Conservation (phyloP, 106 monocot species). For the Platanthera zijinensis region DNA sequence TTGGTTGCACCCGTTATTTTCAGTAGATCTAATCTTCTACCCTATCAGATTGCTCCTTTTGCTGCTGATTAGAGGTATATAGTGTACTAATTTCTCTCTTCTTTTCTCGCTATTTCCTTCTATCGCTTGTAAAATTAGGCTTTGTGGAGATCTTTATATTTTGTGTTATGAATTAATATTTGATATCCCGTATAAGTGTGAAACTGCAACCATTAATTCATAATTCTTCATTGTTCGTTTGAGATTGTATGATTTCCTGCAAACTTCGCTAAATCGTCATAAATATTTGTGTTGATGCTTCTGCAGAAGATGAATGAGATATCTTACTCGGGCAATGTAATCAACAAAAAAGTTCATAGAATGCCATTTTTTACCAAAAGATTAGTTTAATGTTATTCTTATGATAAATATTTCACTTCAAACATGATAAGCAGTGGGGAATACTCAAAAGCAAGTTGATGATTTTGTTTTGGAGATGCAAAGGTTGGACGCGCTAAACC, state of each 20-base stretch:
- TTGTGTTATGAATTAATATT: background rate
- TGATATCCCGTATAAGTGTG: background rate
- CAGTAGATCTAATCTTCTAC: too few relatives aligned
- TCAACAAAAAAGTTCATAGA: slow-evolving; percentile 34
- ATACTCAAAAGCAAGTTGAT: slow-evolving; percentile 51
- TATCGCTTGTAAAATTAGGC: background rate
- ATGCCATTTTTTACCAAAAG: background rate
- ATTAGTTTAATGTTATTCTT: slow-evolving; percentile 4
- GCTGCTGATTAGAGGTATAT: too few relatives aligned
- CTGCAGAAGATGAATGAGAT: slow-evolving; percentile 20
- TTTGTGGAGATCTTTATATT: background rate
- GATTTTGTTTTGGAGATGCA: slow-evolving; percentile 80
- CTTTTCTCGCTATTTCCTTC: too few relatives aligned
- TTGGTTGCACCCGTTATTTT: too few relatives aligned
- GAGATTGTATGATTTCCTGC: background rate
- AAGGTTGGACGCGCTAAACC: slow-evolving; percentile 30
- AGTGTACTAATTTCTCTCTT: too few relatives aligned
- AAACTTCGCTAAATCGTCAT: background rate
- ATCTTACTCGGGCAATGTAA: slow-evolving; percentile 13
- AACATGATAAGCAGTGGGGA: slow-evolving; percentile 39
- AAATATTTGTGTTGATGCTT: slow-evolving; percentile 31
- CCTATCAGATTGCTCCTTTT: too few relatives aligned
- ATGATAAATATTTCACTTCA: background rate
- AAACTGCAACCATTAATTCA: background rate
- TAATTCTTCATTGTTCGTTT: background rate